phyloP scores from a whole-genome alignment of 1,139 yeast species.

The Pichia sp. region DNA sequence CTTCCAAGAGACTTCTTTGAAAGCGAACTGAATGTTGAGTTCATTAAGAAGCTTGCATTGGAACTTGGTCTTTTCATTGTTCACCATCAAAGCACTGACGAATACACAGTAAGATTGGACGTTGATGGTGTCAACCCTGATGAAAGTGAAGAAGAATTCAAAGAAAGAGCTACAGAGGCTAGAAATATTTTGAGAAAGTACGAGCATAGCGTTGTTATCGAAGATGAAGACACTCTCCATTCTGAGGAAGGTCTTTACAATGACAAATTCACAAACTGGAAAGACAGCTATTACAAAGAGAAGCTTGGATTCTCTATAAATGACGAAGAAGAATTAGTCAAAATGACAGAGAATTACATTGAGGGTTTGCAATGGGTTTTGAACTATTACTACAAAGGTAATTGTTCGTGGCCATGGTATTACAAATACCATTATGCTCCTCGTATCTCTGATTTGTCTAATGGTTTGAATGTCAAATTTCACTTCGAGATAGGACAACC shows the following conservation, averaged over 20 bases:
- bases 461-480: slow-evolving; percentile 59
- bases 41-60: slow-evolving; percentile 53
- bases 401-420: slow-evolving; percentile 95
- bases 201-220: slow-evolving; percentile 62
- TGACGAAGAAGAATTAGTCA: slow-evolving; percentile 48
- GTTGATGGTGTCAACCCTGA: slow-evolving; percentile 64
- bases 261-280: slow-evolving; percentile 74
- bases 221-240: slow-evolving; percentile 52
- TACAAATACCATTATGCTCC: slow-evolving; percentile 88
- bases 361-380: slow-evolving; percentile 97
- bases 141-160: slow-evolving; percentile 58
- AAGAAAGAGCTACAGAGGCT: slow-evolving; percentile 39
- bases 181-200: slow-evolving; percentile 52
- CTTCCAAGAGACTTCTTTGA: slow-evolving; percentile 43
- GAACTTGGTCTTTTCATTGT: slow-evolving; percentile 61
- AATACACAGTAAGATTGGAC: slow-evolving; percentile 56
- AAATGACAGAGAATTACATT: slow-evolving; percentile 72
- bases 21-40: slow-evolving; percentile 44
- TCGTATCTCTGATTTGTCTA: slow-evolving; percentile 74
- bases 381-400: slow-evolving; percentile 81
- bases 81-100: slow-evolving; percentile 49
- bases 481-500: slow-evolving; percentile 68
- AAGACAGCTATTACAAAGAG: slow-evolving; percentile 68
- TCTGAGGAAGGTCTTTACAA: slow-evolving; percentile 62
- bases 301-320: slow-evolving; percentile 67